Base-by-base conservation (phyloP, 2,329 filamentous ascomycete species). In the Trichoderma breve region DNA sequence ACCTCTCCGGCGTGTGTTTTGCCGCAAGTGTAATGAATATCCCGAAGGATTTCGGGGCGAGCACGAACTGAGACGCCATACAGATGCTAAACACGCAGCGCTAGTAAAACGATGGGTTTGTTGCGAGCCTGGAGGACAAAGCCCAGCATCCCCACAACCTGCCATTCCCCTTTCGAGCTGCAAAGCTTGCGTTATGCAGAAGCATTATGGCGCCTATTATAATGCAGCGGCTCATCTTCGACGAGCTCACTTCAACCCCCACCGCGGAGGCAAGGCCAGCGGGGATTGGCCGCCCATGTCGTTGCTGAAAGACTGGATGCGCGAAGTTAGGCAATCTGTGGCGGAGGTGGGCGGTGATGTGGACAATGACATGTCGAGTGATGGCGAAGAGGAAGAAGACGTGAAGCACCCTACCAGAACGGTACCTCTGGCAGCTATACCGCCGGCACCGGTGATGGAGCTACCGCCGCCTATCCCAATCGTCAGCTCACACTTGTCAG, bases 1-100 rank as follows among this genome's bases (percentile, higher is more conserved):
- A 26, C 88, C 89, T 28, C 87, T 93, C 66, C 88, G 90, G 28
- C 92, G 93, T 75, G 91, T 94, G 64, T 91, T 89, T 78, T 98
- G 95, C 81, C 84, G 86, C 21, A 88, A 92, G 76, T 98, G 95
- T 83, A 90, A 91, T 75, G 92, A 94, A 77, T 91, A 95, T 73
- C 92, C 92, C 3, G 91, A 94, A 73, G 94, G 95, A 6, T 98
- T 97, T 80, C 91, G 95, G 60, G 95, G 95, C 72, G 94, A 97
- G 71, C 95, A 97, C 80, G 95, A 98, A 80, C 85, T 94, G 63
- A 86, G 91, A 70, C 87, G 92, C 71, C 92, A 95, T 79, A 85
- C 83, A 21, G 86, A 89, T 73, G 86, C 87, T 6, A 88, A 88
- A 73, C 87, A 89, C 74, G 86, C 87, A 4, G 83, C 86, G 11